Base-by-base conservation (phyloP, 1,284 basidiomycete species). In the Moesziomyces antarcticus region DNA sequence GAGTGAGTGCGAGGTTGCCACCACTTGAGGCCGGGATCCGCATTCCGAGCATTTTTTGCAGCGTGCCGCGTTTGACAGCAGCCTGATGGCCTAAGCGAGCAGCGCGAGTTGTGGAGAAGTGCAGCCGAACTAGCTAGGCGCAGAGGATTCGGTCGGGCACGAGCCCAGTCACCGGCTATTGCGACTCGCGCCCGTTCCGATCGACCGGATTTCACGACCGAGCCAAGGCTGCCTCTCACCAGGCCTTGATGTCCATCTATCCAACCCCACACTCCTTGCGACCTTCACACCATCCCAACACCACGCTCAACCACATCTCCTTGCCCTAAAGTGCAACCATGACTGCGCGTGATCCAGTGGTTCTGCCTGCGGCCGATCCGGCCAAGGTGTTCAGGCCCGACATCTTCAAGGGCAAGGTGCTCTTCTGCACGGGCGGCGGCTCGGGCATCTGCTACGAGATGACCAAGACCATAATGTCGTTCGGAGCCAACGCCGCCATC, bases 361-460 rank as follows among this genome's bases (percentile, higher is more conserved):
- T 57, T 16, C 62, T 69, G 3, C 43, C 65, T n/a, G 53, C 71
- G 22, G 71, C 71, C 9, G 62, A 73, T 33, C 59, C 77, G 10
- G 47, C 50, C 27, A 55, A 55, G 40, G 60, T 79, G 24, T 97
- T 96, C 88, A 90, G 89, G 76, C 82, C 87, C 4, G 90, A 93
- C 78, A 87, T 97, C 42, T 97, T 97, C 88, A 89, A 90, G 75
- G 93, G 92, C 77, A 97, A 95, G 84, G 94, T 97, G 14, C 88
- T 96, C 20, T 96, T 98, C 86, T 94, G 92, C 85, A 97, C 94
- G 0, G 80, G 83, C 30, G 83, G 83, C 21, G 84, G 82, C 1
- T 79, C 78, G 1, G 95, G 95, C 13, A 98, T 99, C 85, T 94
- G 95, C 85, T 91, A 92, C 77, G 89, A 87, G 52, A 94, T 97